These are phyloP conservation scores for Saprolegnia diclina DNA, from an alignment of 352 stramenopile genomes.

Conservation along the genomic window DNA sequence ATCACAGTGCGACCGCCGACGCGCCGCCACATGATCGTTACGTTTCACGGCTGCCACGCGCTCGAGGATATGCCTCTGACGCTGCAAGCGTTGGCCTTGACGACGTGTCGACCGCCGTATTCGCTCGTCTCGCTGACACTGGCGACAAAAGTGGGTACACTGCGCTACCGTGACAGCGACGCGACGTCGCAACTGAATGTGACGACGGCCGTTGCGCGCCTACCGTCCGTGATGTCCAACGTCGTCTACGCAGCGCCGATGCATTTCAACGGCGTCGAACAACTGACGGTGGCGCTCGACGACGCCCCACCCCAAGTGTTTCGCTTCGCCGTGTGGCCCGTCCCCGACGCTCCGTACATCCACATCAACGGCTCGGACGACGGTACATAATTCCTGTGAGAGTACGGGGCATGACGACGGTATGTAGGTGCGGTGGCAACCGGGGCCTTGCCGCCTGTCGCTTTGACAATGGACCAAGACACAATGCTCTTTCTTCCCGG, in stretches of 20 bases:
- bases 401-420: background rate
- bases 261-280: conserved; percentile 6
- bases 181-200: background rate
- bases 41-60: background rate
- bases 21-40: background rate
- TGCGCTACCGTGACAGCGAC: background rate
- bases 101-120: background rate
- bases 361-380: conserved; percentile 22
- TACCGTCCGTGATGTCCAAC: background rate
- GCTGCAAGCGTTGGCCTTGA: background rate
- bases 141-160: background rate
- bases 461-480: background rate
- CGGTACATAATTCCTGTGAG: background rate
- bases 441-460: background rate
- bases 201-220: background rate
- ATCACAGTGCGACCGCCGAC: background rate
- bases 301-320: background rate
- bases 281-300: background rate
- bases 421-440: background rate
- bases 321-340: conserved; percentile 2
- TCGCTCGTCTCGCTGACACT: background rate
- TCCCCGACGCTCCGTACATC: conserved; percentile 4
- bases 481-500: background rate
- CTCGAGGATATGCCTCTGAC: background rate
- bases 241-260: background rate